Base-by-base conservation (phyloP, 306 rosid genomes). In the Corylus avellana region DNA sequence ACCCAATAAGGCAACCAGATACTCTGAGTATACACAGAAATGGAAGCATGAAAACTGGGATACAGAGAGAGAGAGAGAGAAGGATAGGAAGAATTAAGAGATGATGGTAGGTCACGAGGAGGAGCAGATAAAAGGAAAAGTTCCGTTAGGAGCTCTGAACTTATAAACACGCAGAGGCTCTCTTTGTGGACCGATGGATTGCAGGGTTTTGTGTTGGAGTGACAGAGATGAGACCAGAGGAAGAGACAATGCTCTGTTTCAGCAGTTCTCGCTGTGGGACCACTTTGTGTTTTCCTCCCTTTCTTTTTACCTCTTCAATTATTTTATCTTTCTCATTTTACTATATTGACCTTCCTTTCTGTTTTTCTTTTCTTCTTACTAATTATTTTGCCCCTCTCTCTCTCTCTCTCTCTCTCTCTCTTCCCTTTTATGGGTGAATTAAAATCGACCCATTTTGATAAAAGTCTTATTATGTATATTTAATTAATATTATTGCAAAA, bases 201-300 rank as follows among this genome's bases (percentile, higher is more conserved):
- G 75, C 54, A 57, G 66, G 66, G 54, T 66, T 10, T 54, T 42
- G 35, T 6, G 70, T 16, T 20, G 25, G 78, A 74, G 69, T 42
- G 59, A 25, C 47, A 72, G 77, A 86, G 85, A 86, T 85, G 91
- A 84, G 83, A 82, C 85, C 94, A 74, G 61, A 70, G 79, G 89
- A 88, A 84, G 90, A 87, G 98, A 94, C 98, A 89, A 83, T 75
- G 64, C 85, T 81, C 76, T 16, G 88, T 80, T 82, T 87, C 90
- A 78, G 91, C 83, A 81, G 84, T 79, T 89, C 88, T 62, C n/a
- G 4, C 8, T 17, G 80, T 84, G 82, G 91, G 97, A 73, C 97
- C 89, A 84, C 84, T 73, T 37, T 42, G 42, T 79, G 7, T 6
- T 68, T 0, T 29, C 37, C 18, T 12, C 64, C 47, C 29, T 32